Evolutionary conservation across 805 yeast species (phyloP).

Genomic region (Wickerhamomyces silvicola): DNA sequence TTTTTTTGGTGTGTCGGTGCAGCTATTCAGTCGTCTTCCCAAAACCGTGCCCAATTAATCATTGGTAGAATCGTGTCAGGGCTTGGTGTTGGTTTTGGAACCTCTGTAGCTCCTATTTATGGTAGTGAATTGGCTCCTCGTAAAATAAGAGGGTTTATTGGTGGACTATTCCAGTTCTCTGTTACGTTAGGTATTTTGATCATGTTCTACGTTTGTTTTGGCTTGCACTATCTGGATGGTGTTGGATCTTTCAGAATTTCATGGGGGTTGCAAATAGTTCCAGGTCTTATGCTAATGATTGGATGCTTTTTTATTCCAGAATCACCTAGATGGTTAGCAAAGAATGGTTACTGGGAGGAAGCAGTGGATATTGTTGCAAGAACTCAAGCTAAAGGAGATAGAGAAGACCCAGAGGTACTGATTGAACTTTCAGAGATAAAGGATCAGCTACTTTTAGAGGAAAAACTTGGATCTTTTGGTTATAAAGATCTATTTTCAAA

Average conservation of each 20-base stretch:
- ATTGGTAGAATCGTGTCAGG: slow-evolving; percentile 73
- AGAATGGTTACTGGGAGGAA: slow-evolving; percentile 45
- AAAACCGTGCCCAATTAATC: slow-evolving; percentile 39
- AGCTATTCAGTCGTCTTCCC: slow-evolving; percentile 42
- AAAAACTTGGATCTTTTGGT: no score
- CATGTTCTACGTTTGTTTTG: slow-evolving; percentile 51
- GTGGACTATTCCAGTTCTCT: slow-evolving; percentile 56
- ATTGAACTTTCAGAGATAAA: slow-evolving; percentile 42
- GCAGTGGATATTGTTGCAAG: slow-evolving; percentile 53
- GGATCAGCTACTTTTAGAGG: slow-evolving; percentile 22
- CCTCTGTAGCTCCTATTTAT: slow-evolving; percentile 65
- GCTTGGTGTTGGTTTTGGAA: slow-evolving; percentile 64
- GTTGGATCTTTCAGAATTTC: slow-evolving; percentile 69
- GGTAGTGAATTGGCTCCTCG: slow-evolving; percentile 61
- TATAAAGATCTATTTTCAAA: slow-evolving; percentile 35
- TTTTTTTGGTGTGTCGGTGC: slow-evolving; percentile 55
- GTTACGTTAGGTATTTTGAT: slow-evolving; percentile 60
- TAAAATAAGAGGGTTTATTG: slow-evolving; percentile 52
- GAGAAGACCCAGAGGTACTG: slow-evolving; percentile 35
- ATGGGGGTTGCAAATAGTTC: slow-evolving; percentile 61
- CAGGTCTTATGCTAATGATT: slow-evolving; percentile 53
- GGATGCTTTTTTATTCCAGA: slow-evolving; percentile 73
- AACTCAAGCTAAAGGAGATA: slow-evolving; percentile 48
- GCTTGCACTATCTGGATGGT: slow-evolving; percentile 36
- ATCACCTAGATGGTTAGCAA: slow-evolving; percentile 65